Evolutionary conservation across 2,329 filamentous ascomycete genomes (phyloP).

Genomic region (Leptographium galeiforme): DNA sequence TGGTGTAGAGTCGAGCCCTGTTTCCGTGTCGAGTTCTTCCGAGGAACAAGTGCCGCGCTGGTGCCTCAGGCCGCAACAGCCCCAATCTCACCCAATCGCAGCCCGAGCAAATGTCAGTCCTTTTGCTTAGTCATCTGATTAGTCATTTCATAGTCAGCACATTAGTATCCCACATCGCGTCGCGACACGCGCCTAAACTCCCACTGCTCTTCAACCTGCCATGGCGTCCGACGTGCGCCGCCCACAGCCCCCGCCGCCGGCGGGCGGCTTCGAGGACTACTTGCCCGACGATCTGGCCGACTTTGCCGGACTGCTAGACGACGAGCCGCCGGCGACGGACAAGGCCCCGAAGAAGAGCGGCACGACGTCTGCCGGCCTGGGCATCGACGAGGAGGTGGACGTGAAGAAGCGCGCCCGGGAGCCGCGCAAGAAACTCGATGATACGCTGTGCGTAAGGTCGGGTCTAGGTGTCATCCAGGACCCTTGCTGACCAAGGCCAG

Average conservation of each 20-base stretch:
- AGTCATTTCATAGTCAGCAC: no score
- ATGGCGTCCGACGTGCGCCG: constrained; percentile 3
- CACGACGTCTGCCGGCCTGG: constrained; percentile 42
- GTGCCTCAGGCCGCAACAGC: constrained; percentile 9
- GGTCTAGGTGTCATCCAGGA: no score
- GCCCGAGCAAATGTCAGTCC: constrained; percentile 8
- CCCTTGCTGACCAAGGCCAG: constrained; percentile 25
- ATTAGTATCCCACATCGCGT: neutral
- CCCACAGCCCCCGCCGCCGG: neutral
- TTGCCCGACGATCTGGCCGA: constrained; percentile 39
- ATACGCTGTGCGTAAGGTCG: constrained; percentile 44
- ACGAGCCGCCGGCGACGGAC: constrained; percentile 19
- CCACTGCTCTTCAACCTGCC: neutral
- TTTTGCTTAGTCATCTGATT: constrained; percentile 6
- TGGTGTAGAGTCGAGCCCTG: constrained; percentile 3
- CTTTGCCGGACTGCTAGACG: constrained; percentile 30
- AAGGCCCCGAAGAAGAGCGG: constrained; percentile 31
- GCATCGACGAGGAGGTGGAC: constrained; percentile 77
- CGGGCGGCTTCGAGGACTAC: constrained; percentile 62
- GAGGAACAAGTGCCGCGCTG: neutral
- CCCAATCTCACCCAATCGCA: constrained; percentile 6
- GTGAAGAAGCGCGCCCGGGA: constrained; percentile 59
- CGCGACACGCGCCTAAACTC: neutral
- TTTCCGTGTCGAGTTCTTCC: constrained; percentile 6
- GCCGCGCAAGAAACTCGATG: constrained; percentile 77